Conservation (phyloP, 805 yeast species). For the Metschnikowia matae region DNA sequence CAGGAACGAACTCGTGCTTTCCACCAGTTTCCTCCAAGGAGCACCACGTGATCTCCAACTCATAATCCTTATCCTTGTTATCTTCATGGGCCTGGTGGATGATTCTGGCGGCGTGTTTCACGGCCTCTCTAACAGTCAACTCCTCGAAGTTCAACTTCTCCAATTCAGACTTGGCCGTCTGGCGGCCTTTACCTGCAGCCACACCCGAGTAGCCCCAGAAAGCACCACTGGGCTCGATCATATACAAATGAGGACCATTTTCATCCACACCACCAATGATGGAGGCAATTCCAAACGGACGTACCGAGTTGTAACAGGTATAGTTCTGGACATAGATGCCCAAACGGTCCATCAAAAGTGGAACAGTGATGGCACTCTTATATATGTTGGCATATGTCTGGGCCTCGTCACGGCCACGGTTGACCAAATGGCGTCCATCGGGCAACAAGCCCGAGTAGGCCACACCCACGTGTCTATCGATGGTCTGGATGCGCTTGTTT, state of each 20-base stretch:
- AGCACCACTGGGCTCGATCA: slow-evolving; percentile 96
- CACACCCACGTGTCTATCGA: slow-evolving; percentile 91
- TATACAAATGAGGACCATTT: slow-evolving; percentile 86
- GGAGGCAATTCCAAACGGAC: slow-evolving; percentile 94
- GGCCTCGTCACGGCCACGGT: slow-evolving; percentile 90
- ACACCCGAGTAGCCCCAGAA: slow-evolving; percentile 98
- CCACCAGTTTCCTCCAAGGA: slow-evolving; percentile 74
- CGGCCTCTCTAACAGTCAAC: slow-evolving; percentile 74
- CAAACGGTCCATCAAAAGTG: slow-evolving; percentile 79
- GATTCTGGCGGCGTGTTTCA: slow-evolving; percentile 90
- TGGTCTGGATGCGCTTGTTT: slow-evolving; percentile 86
- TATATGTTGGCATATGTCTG: slow-evolving; percentile 70
- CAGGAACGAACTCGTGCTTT: slow-evolving; percentile 74
- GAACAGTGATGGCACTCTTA: slow-evolving; percentile 71
- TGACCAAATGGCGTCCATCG: slow-evolving; percentile 92
- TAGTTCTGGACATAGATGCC: slow-evolving; percentile 93
- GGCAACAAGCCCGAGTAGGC: slow-evolving; percentile 94
- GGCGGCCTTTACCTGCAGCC: slow-evolving; percentile 98
- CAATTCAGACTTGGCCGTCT: slow-evolving; percentile 93
- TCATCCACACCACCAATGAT: slow-evolving; percentile 92
- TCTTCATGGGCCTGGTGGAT: slow-evolving; percentile 95
- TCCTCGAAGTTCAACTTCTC: slow-evolving; percentile 79
- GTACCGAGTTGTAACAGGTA: slow-evolving; percentile 92
- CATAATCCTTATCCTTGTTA: slow-evolving; percentile 95
- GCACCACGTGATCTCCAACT: slow-evolving; percentile 90